A percentile compares a stretch with the other conserved stretches of the same genome.
Conservation (phyloP, 2,329 filamentous ascomycete genomes). For the Rhexocercosporidium sp. region DNA sequence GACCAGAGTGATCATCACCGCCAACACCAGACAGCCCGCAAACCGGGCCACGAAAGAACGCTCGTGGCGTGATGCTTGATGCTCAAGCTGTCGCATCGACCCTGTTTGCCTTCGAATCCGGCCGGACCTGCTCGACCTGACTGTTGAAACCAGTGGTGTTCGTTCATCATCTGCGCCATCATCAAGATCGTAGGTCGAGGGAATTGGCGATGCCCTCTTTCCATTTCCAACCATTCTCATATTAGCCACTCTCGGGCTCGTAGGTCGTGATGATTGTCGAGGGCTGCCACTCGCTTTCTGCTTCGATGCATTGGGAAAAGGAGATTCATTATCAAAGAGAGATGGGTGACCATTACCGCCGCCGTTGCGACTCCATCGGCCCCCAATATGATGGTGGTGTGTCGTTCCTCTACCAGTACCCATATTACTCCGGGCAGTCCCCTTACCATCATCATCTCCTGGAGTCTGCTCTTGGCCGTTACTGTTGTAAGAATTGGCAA, state of each 20-base stretch:
- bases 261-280: conserved; percentile 68
- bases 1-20: conserved; percentile 79
- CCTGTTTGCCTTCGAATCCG: conserved; percentile 58
- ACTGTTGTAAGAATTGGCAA: conserved; percentile 76
- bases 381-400: conserved; percentile 81
- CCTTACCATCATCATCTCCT: conserved; percentile 71
- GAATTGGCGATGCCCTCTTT: conserved; percentile 66
- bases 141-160: conserved; percentile 74
- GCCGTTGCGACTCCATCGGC: conserved; percentile 75
- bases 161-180: conserved; percentile 87
- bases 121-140: conserved; percentile 66
- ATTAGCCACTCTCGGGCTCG: conserved; percentile 67
- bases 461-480: conserved; percentile 55
- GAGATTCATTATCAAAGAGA: conserved; percentile 77
- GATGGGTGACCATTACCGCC: conserved; percentile 71
- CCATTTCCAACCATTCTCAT: conserved; percentile 49
- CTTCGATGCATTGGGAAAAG: conserved; percentile 71
- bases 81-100: conserved; percentile 71
- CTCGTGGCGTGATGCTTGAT: conserved; percentile 68
- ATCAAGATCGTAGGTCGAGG: conserved; percentile 77
- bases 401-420: conserved; percentile 69
- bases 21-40: conserved; percentile 86
- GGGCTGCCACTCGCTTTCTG: conserved; percentile 64
- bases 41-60: conserved; percentile 73
- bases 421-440: conserved; percentile 62